Evolutionary conservation across 2,329 filamentous ascomycete genomes (phyloP).

Genomic region (Colletotrichum sp.): DNA sequence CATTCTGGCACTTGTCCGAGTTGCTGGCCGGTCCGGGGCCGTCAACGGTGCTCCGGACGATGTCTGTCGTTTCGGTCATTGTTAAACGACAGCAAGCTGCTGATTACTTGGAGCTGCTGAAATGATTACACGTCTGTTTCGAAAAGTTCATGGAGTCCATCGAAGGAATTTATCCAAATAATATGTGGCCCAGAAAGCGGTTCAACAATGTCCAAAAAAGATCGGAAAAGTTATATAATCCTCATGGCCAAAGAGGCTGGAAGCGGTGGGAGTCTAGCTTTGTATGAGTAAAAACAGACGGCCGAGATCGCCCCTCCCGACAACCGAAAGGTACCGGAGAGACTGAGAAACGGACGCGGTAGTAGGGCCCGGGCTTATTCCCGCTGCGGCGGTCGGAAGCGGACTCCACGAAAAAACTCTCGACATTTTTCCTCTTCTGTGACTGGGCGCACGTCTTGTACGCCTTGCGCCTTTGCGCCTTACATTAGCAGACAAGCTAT

Average conservation of each 20-base stretch:
- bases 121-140: not conserved
- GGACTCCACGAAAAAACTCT: not conserved
- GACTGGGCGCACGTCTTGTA: not conserved
- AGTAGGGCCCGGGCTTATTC: not conserved
- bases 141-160: not conserved
- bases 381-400: slow-evolving; percentile 3
- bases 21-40: not conserved
- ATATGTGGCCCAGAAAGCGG: not conserved
- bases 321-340: not conserved
- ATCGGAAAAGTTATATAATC: not conserved
- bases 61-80: not conserved
- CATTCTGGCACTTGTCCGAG: not conserved
- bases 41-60: not conserved
- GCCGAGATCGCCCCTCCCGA: not conserved
- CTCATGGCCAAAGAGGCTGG: not conserved
- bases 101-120: not conserved
- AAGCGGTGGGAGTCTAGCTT: not conserved
- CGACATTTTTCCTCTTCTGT: not conserved
- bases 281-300: not conserved
- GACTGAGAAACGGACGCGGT: not conserved
- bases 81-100: not conserved
- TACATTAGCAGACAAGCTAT: not conserved
- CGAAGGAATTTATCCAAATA: not conserved
- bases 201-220: not conserved
- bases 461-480: not conserved